Conservation (phyloP, 2,329 filamentous ascomycete species). For the Alternaria arborescens region DNA sequence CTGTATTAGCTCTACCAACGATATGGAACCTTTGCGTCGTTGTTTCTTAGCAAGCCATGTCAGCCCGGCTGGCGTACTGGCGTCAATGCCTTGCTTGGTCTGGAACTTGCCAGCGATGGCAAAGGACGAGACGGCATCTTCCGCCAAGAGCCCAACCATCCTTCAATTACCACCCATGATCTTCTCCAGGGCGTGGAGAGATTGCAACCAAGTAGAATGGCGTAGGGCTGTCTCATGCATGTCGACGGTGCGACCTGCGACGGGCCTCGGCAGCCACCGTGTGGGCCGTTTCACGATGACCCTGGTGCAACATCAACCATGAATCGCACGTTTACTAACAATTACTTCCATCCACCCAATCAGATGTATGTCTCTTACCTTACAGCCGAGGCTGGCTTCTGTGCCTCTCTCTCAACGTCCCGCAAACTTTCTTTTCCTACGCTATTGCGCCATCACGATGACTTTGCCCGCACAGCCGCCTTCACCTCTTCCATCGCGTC, state of each 20-base stretch:
- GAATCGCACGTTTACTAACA: background rate
- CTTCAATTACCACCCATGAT: background rate
- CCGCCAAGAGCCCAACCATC: background rate
- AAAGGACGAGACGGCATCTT: background rate
- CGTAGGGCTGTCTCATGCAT: slow-evolving; percentile 12
- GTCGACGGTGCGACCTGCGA: slow-evolving; percentile 7
- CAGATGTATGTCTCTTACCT: background rate
- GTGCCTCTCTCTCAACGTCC: background rate
- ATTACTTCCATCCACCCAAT: background rate
- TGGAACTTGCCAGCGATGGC: background rate
- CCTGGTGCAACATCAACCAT: slow-evolving; percentile 10
- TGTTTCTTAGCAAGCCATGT: background rate
- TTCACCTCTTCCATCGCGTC: slow-evolving; percentile 45
- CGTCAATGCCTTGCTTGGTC: background rate
- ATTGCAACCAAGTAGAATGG: background rate
- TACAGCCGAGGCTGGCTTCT: background rate
- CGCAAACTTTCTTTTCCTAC: background rate
- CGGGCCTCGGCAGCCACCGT: slow-evolving; percentile 10
- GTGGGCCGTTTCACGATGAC: slow-evolving; percentile 7
- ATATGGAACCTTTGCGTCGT: background rate
- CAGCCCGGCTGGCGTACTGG: background rate
- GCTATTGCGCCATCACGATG: background rate
- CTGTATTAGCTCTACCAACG: background rate
- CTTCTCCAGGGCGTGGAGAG: background rate
- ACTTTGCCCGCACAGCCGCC: slow-evolving; percentile 16